These are phyloP conservation scores for Hortaea werneckii DNA, from an alignment of 2,329 filamentous ascomycete species.

Conservation along the genomic window DNA sequence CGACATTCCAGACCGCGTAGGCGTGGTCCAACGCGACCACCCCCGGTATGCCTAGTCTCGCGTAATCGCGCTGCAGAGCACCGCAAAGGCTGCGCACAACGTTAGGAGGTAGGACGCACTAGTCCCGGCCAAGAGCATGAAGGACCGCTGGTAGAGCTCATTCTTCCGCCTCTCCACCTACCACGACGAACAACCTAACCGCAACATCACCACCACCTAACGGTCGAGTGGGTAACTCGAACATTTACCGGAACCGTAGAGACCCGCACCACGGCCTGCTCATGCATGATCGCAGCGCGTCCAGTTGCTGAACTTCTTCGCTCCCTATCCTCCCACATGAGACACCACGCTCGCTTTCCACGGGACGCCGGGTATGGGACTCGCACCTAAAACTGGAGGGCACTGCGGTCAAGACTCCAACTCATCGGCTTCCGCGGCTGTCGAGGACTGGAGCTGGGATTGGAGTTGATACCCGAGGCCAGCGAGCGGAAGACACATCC, in stretches of 20 bases:
- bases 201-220: not conserved
- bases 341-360: not conserved
- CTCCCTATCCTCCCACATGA: too few relatives aligned
- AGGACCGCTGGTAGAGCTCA: too few relatives aligned
- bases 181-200: not conserved
- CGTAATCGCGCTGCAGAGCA: not conserved
- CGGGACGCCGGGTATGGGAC: constrained; percentile 1
- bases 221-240: not conserved
- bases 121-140: too few relatives aligned
- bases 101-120: too few relatives aligned
- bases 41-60: not conserved
- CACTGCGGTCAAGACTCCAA: not conserved
- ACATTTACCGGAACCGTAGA: not conserved
- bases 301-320: too few relatives aligned
- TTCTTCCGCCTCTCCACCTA: too few relatives aligned
- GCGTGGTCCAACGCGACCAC: not conserved
- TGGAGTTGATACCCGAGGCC: not conserved
- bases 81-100: too few relatives aligned
- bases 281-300: not conserved
- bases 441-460: not conserved
- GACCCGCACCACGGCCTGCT: not conserved
- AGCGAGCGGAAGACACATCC: not conserved
- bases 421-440: not conserved
- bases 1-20: not conserved
- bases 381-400: not conserved